These are phyloP conservation scores for Lepiota venenata DNA, from an alignment of 768 basidiomycete species.

Conservation along the genomic window DNA sequence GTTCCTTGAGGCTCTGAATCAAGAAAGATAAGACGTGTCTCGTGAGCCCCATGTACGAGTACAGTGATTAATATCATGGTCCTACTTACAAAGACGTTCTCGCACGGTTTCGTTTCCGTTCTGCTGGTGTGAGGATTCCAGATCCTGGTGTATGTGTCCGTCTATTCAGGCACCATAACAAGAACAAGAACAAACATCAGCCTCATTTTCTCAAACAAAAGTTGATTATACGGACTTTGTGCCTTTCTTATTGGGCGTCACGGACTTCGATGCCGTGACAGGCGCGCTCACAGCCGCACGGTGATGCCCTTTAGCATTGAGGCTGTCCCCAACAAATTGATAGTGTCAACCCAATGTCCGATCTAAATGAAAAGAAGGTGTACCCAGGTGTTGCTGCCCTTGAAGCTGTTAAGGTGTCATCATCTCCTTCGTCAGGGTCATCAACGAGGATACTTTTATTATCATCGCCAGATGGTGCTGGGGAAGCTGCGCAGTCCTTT, in stretches of 20 bases:
- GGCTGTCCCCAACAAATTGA: constrained; percentile 7
- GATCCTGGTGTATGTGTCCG: background rate
- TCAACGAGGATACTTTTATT: background rate
- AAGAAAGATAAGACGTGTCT: background rate
- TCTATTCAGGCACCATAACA: background rate
- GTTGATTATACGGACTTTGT: constrained; percentile 6
- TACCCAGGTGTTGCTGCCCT: background rate
- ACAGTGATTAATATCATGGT: background rate
- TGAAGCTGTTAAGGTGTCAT: background rate
- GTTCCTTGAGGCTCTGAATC: background rate
- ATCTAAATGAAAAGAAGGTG: background rate
- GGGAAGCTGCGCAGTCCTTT: background rate
- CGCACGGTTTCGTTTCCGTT: constrained; percentile 9
- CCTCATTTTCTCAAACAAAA: background rate
- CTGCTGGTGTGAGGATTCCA: constrained; percentile 3
- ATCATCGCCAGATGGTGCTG: background rate
- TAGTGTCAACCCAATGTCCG: background rate
- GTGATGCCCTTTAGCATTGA: background rate
- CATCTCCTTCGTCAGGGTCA: background rate
- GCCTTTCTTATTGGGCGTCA: constrained; percentile 5
- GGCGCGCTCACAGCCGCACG: background rate
- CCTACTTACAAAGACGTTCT: background rate
- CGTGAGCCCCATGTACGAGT: background rate
- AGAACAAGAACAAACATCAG: background rate
- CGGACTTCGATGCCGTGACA: background rate